Percentiles rank a stretch among this genome's conserved stretches.
These are phyloP conservation scores for Apiospora pterosperma DNA, from an alignment of 2,329 filamentous ascomycete genomes.

Conservation along the genomic window DNA sequence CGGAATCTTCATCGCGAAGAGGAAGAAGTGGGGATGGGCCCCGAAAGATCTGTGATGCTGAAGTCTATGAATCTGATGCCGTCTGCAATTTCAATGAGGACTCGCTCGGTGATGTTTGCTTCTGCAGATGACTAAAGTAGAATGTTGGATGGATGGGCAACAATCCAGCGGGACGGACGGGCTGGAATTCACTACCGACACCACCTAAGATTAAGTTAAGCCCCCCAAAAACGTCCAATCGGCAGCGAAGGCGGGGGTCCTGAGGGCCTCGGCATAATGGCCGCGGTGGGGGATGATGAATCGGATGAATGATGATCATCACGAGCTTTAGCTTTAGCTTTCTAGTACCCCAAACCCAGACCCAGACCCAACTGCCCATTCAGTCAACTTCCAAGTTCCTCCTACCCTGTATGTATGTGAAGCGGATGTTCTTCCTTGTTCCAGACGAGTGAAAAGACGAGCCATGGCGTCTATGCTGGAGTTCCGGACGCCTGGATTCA, in stretches of 20 bases:
- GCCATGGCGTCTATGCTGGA: conserved; percentile 71
- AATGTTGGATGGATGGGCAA: background rate
- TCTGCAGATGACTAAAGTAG: background rate
- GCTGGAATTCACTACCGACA: background rate
- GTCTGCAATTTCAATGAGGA: background rate
- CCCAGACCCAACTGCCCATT: background rate
- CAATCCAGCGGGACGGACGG: background rate
- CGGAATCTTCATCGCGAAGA: background rate
- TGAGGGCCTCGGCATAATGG: background rate
- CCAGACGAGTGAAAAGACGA: background rate
- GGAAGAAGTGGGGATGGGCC: background rate
- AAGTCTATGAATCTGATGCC: background rate
- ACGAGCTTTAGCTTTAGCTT: background rate
- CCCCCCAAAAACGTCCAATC: background rate
- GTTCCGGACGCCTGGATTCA: conserved; percentile 89
- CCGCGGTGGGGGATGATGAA: background rate
- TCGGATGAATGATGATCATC: background rate
- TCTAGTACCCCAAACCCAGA: too few relatives aligned
- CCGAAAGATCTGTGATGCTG: background rate
- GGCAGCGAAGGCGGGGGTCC: background rate
- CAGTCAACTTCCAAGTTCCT: background rate
- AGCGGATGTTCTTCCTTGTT: background rate
- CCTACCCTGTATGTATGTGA: background rate
- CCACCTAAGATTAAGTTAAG: too few relatives aligned
- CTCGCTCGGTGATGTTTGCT: background rate